Percentiles rank a stretch among this genome's conserved stretches.
Conservation (phyloP, 345 rosid species). For the Syzygium oleosum region DNA sequence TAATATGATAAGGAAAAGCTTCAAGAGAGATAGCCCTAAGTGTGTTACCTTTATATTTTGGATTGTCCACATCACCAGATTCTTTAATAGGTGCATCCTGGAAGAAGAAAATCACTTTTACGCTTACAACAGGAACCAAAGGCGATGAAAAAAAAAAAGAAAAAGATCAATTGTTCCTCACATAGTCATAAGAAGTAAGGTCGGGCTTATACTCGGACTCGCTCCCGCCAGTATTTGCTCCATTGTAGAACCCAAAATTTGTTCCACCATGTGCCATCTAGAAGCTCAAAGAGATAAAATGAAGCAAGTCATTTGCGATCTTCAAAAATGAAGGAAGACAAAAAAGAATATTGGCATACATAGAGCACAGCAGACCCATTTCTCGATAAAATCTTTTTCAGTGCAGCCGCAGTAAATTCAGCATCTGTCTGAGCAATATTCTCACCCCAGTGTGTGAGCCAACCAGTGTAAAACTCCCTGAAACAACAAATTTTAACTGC, state of each 20-base stretch:
- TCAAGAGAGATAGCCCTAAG: neutral
- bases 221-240: slow-evolving; percentile 72
- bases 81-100: slow-evolving; percentile 98
- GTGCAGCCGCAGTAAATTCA: slow-evolving; percentile 53
- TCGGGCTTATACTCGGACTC: slow-evolving; percentile 81
- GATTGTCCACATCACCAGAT: slow-evolving; percentile 72
- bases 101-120: slow-evolving; percentile 3
- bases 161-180: slow-evolving; percentile 15
- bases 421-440: slow-evolving; percentile 60
- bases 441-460: slow-evolving; percentile 99
- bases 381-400: slow-evolving; percentile 61
- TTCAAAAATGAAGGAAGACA: neutral
- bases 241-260: slow-evolving; percentile 90
- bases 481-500: slow-evolving; percentile 1
- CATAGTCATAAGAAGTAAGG: slow-evolving; percentile 95
- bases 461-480: slow-evolving; percentile 96
- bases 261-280: slow-evolving; percentile 99
- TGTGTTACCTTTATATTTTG: slow-evolving; percentile 61
- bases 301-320: neutral
- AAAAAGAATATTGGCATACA: slow-evolving; percentile 32
- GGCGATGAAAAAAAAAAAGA: neutral
- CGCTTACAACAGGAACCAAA: neutral
- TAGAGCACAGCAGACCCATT: slow-evolving; percentile 95
- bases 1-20: neutral
- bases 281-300: slow-evolving; percentile 2